phyloP scores from a whole-genome alignment of 78 protist genomes.

The Dictyostelium discoideum region dicty_2.7 NC_007090.3:3617001-3617500 shows the following conservation, averaged over 20 bases:
- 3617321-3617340: neutral
- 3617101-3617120: neutral
- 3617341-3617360: neutral
- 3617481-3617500: constrained; percentile 24
- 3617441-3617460: constrained; percentile 41
- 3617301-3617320: constrained; percentile 41
- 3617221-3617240: constrained; percentile 37
- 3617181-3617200: constrained; percentile 1
- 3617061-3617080: neutral
- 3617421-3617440: neutral
- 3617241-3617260: neutral
- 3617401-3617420: neutral
- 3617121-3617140: neutral
- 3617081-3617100: constrained; percentile 18
- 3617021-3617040: constrained; percentile 6
- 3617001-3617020: constrained; percentile 10
- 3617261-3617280: constrained; percentile 50
- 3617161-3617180: constrained; percentile 38
- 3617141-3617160: neutral
- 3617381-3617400: constrained; percentile 56
- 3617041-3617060: constrained; percentile 27
- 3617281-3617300: constrained; percentile 31
- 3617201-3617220: constrained; percentile 30
- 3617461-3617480: constrained; percentile 26
- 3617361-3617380: constrained; percentile 40